Evolutionary conservation across 2,329 filamentous ascomycete genomes (phyloP), one percentile per base, ranked within the genome.

Genomic region (Cordyceps cicadae): DNA sequence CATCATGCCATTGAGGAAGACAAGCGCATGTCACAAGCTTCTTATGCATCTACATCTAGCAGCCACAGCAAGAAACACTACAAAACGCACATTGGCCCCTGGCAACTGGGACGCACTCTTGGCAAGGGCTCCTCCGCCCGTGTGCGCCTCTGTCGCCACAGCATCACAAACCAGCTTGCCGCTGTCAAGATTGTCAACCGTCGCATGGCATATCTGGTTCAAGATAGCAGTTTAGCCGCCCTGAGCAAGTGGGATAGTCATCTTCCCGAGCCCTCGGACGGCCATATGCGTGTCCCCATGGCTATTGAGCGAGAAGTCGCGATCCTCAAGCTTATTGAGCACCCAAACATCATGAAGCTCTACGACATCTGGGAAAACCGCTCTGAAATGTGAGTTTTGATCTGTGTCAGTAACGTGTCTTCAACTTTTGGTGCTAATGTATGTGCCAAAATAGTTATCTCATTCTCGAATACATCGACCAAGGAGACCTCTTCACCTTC

Each of bases 281-380:
- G 86, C 46, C 80, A 87, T 62, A 83, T 86, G 66, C 82, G 84
- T 59, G 92, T 96, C 70, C 93, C 93, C 1, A 86, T 93, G 68
- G 89, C 92, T 1, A 89, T 99, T 63, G 93, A 97, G 75, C 84
- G 94, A 59, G 94, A 99, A 71, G 92, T 99, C 46, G 92, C 93
- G 37, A 95, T 99, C 67, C 91, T 99, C 83, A 97, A 97, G 76
- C 82, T 97, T 62, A 90, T 97, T 63, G 88, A 96, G 69, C 94
- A 99, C 74, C 90, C 88, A 6, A 94, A 97, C 71, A 93, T 97
- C 68, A 92, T 97, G 73, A 90, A 89, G 66, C 77, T 99, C 11
- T 94, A 93, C 71, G 94, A 99, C 75, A 93, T 99, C 34, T 99
- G 93, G 93, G 94, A 99, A 76, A 97, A 97, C 70, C 84, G 90